phyloP scores from a whole-genome alignment of 2,329 filamentous ascomycete species.

The Sclerotinia subarctica region DNA sequence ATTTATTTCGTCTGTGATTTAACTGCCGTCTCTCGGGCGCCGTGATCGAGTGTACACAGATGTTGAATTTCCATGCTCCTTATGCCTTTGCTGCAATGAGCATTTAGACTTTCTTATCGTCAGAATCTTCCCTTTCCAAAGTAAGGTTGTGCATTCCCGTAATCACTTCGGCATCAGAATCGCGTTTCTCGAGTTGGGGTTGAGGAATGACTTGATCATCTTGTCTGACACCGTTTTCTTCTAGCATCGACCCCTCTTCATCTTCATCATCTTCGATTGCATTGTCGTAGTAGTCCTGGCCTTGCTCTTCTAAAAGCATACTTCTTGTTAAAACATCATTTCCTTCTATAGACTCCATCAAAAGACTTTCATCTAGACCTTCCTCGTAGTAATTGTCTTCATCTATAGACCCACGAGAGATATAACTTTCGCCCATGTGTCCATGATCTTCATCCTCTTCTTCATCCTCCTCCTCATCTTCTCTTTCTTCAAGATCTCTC shows the following conservation, averaged over 20 bases:
- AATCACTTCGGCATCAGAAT: constrained; percentile 55
- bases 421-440: constrained; percentile 54
- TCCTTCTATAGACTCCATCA: constrained; percentile 32
- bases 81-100: neutral
- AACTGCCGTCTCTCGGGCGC: neutral
- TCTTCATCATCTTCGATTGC: constrained; percentile 22
- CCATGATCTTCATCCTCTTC: constrained; percentile 51
- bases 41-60: neutral
- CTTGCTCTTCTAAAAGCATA: constrained; percentile 37
- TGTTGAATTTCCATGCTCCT: neutral
- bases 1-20: neutral
- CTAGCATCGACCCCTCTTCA: constrained; percentile 1
- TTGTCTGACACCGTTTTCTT: neutral
- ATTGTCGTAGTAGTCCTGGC: constrained; percentile 8
- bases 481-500: constrained; percentile 53
- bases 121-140: constrained; percentile 41
- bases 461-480: constrained; percentile 48
- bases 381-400: constrained; percentile 43
- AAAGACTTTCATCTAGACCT: constrained; percentile 32
- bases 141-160: constrained; percentile 56
- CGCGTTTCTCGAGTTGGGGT: constrained; percentile 39
- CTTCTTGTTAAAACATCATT: constrained; percentile 31
- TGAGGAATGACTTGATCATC: neutral
- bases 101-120: constrained; percentile 29
- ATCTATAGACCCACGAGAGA: constrained; percentile 51